Base-by-base conservation (phyloP, 495 filamentous ascomycete genomes). In the Pseudotulostoma volvatum region DNA sequence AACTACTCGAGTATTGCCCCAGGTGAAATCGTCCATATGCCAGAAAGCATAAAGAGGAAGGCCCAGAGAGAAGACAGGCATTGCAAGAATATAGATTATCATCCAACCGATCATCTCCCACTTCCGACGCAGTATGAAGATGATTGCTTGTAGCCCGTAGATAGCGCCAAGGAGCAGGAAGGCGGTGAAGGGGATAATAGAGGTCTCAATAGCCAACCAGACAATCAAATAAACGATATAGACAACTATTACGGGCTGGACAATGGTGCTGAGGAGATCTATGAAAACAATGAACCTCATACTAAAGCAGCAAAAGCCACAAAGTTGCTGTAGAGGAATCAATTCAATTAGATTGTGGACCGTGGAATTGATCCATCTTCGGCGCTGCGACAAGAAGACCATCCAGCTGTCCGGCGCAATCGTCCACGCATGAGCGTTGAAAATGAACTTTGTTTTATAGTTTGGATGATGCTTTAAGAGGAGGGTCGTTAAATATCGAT, bases 61-160 rank as follows among this genome's bases (percentile, higher is more conserved):
- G 37, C 74, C 86, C 44, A 93, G 81, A 19, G 83, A 75, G 71
- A 93, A 96, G 45, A 99, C 74, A 9, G 90, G 90, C 39, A 93
- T 77, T 37, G 90, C 92, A 17, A 90, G 48, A 34, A 99, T 67
- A 59, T 99, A 99, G 37, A 99, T 74, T 44, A 99, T 60, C 86
- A 99, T 93, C 90, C 90, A 99, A 11, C 87, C 90, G 44, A 99
- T 79, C 84, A 94, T 93, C 54, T 99, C 85, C 90, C 90, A 99
- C 64, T 94, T 93, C 45, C 90, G 78, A 36, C 82, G 75, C 37
- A 94, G 48, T 53, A 95, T 90, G 67, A 99, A 99, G 52, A 99
- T 94, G 53, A 99, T 77, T 16, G 84, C 88, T 51, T 99, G 90
- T 11, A 99, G 63, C 69, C 90, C 90, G 60, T 96, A 99, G 42